A percentile compares a stretch with the other conserved stretches of the same genome.
phyloP scores from a whole-genome alignment of 2,329 filamentous ascomycete species.

The Rugonectria rugulosa region DNA sequence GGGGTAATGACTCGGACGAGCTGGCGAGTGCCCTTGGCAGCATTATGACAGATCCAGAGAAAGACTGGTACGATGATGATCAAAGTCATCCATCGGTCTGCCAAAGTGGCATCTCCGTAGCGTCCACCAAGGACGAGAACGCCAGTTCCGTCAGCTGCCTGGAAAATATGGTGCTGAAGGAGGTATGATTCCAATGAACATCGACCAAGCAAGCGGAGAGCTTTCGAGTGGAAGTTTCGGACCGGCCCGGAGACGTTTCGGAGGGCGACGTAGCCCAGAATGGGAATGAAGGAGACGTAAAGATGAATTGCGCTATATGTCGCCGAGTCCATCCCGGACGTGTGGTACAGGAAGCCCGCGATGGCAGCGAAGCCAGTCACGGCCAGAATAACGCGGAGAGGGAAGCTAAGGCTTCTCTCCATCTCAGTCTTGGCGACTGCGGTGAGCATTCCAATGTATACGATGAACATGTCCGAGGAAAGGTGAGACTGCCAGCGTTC shows the following conservation, averaged over 20 bases:
- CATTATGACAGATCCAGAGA: constrained; percentile 28
- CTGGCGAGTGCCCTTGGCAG: too few species aligned
- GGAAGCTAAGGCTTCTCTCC: too few species aligned
- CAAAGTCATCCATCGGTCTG: constrained; percentile 32
- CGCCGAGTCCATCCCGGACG: too few species aligned
- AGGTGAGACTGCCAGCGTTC: constrained; percentile 59
- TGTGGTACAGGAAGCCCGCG: not conserved
- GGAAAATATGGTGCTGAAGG: constrained; percentile 67
- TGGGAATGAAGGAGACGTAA: not conserved
- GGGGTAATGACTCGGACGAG: too few species aligned
- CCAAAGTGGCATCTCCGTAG: constrained; percentile 29
- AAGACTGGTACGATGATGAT: constrained; percentile 31
- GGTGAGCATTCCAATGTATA: constrained; percentile 62
- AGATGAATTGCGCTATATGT: not conserved
- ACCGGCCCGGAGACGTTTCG: not conserved
- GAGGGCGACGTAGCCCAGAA: not conserved
- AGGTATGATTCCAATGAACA: constrained; percentile 66
- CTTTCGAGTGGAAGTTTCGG: constrained; percentile 42
- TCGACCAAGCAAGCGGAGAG: constrained; percentile 59
- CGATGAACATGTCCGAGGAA: constrained; percentile 60
- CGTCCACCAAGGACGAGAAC: constrained; percentile 38
- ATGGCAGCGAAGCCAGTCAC: constrained; percentile 40
- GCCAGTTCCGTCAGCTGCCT: constrained; percentile 64
- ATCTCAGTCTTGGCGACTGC: too few species aligned
- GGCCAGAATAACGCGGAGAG: constrained; percentile 40